Percentiles rank a stretch among this genome's conserved stretches.
Conservation (phyloP, 306 rosid species). For the Ormosia semicastrata region DNA sequence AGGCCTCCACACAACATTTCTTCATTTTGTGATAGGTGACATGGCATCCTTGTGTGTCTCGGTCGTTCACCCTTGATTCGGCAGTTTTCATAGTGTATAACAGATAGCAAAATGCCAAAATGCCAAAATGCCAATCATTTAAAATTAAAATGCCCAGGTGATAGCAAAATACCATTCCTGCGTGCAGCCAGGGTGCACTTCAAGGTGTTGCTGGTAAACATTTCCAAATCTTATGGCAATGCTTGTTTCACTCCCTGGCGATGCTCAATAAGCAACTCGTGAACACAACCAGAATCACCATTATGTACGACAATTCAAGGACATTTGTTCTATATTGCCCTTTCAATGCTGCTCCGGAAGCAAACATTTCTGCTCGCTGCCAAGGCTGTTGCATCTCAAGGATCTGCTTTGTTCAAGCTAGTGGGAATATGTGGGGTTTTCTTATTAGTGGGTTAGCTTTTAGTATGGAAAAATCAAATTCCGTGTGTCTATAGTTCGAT, state of each 20-base stretch:
- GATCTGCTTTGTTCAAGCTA: neutral
- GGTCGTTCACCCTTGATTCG: neutral
- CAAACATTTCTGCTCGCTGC: neutral
- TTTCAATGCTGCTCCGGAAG: neutral
- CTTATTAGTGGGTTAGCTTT: neutral
- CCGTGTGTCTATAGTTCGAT: too few species aligned
- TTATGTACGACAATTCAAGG: neutral
- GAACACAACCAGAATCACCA: neutral
- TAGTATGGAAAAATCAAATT: too few species aligned
- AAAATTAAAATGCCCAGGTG: neutral
- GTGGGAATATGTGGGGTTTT: neutral
- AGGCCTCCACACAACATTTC: neutral
- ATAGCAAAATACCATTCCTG: neutral
- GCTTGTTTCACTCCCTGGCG: neutral
- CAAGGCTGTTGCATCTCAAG: neutral
- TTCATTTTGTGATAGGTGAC: neutral
- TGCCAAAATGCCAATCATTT: neutral
- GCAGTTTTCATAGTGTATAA: neutral
- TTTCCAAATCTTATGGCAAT: neutral
- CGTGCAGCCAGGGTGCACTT: neutral
- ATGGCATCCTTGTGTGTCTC: too few species aligned
- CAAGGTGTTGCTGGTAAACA: neutral
- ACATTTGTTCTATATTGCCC: neutral
- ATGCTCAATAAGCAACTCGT: neutral
- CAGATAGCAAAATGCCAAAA: neutral